Evolutionary conservation across 2,329 filamentous ascomycete genomes (phyloP).

Genomic region (Cladosporium sp.): DNA sequence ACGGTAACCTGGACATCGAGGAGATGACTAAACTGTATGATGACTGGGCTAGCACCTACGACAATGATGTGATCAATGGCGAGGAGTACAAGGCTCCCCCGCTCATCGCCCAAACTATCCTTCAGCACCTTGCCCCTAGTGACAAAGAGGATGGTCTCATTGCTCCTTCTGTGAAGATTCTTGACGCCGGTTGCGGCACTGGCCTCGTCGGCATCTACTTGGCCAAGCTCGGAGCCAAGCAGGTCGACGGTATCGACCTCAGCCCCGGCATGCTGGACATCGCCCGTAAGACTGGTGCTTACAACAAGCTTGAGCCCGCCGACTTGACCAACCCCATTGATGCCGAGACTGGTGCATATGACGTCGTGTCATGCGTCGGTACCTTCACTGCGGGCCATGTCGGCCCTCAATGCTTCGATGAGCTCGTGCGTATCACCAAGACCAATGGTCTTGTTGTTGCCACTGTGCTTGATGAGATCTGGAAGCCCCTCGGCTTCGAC

Average conservation of each 20-base stretch:
- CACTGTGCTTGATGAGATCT: conserved; percentile 54
- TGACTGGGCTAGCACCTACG: conserved; percentile 49
- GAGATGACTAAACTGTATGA: conserved; percentile 40
- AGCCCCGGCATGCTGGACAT: conserved; percentile 55
- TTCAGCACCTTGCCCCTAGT: conserved; percentile 21
- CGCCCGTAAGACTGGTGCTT: conserved; percentile 51
- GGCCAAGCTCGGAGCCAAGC: conserved; percentile 39
- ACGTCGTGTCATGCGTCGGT: conserved; percentile 55
- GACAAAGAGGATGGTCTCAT: conserved; percentile 19
- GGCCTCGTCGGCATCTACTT: conserved; percentile 55
- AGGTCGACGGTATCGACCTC: conserved; percentile 56
- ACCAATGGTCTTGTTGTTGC: conserved; percentile 51
- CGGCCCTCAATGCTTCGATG: conserved; percentile 51
- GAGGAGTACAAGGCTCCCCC: conserved; percentile 43
- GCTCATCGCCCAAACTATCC: conserved; percentile 39
- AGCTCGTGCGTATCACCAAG: conserved; percentile 54
- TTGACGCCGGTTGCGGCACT: conserved; percentile 60
- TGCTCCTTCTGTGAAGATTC: conserved; percentile 36
- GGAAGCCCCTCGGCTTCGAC: conserved; percentile 51
- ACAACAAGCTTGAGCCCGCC: conserved; percentile 46
- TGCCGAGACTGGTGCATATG: conserved; percentile 46
- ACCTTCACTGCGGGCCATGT: conserved; percentile 59
- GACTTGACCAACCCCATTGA: conserved; percentile 51
- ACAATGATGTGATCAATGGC: conserved; percentile 41
- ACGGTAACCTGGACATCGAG: conserved; percentile 15